Percentiles rank a stretch among this genome's conserved stretches.
phyloP scores from a whole-genome alignment of 2,329 filamentous ascomycete genomes.

The Aspergillus hortae region DNA sequence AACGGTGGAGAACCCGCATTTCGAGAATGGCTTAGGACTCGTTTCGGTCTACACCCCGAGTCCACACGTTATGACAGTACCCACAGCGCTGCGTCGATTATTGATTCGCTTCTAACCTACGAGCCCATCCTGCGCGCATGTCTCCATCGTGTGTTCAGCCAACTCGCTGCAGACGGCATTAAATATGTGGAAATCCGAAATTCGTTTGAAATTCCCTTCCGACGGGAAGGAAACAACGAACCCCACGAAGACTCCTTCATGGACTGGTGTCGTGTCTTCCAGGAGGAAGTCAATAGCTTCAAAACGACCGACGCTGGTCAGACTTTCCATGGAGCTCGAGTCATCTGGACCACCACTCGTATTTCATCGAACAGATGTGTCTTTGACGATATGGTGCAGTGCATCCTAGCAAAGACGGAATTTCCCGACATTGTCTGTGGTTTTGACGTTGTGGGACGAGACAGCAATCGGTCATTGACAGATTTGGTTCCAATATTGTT shows the following conservation, averaged over 20 bases:
- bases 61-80: slow-evolving; percentile 75
- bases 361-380: slow-evolving; percentile 61
- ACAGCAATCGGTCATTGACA: slow-evolving; percentile 71
- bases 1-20: slow-evolving; percentile 69
- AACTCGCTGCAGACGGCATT: slow-evolving; percentile 76
- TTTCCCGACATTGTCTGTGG: slow-evolving; percentile 79
- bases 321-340: slow-evolving; percentile 76
- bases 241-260: slow-evolving; percentile 62
- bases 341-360: slow-evolving; percentile 80
- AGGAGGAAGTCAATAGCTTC: slow-evolving; percentile 76
- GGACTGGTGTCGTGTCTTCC: slow-evolving; percentile 68
- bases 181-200: slow-evolving; percentile 79
- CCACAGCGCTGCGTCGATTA: slow-evolving; percentile 68
- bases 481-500: slow-evolving; percentile 81
- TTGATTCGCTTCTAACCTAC: slow-evolving; percentile 76
- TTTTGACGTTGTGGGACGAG: slow-evolving; percentile 86
- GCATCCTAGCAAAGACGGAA: slow-evolving; percentile 74
- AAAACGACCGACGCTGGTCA: slow-evolving; percentile 66
- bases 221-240: slow-evolving; percentile 59
- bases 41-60: slow-evolving; percentile 66
- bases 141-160: slow-evolving; percentile 65
- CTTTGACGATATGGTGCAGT: slow-evolving; percentile 79
- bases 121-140: slow-evolving; percentile 84
- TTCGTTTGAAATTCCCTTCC: slow-evolving; percentile 70
- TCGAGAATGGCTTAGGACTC: slow-evolving; percentile 69